Conservation (phyloP, 768 basidiomycete genomes). For the Artomyces pyxidatus region DNA sequence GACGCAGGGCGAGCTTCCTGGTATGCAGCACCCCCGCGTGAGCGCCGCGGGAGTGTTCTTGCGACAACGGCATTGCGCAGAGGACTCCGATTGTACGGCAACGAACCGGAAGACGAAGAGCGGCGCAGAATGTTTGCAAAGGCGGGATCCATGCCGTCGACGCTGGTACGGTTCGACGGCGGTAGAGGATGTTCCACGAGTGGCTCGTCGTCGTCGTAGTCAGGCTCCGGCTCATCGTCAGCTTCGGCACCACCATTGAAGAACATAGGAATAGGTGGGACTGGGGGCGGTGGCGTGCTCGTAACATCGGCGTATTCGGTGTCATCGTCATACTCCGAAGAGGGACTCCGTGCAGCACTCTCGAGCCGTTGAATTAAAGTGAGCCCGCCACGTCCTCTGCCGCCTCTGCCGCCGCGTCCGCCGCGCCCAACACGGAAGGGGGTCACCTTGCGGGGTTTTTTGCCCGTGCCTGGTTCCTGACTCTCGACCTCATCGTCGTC, state of each 20-base stretch:
- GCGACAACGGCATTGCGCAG: constrained; percentile 51
- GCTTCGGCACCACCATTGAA: constrained; percentile 19
- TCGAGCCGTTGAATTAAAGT: constrained; percentile 16
- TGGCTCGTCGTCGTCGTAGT: constrained; percentile 25
- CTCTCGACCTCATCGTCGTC: constrained; percentile 38
- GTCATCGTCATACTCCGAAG: constrained; percentile 14
- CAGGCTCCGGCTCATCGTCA: constrained; percentile 20
- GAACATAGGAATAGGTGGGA: constrained; percentile 6
- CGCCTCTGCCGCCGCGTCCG: constrained; percentile 17
- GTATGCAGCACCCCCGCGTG: constrained; percentile 60
- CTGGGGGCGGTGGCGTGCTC: constrained; percentile 11
- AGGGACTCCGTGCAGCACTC: constrained; percentile 10
- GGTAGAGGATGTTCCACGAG: constrained; percentile 21
- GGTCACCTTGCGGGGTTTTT: constrained; percentile 7
- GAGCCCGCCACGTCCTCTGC: constrained; percentile 11
- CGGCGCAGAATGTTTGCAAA: constrained; percentile 76
- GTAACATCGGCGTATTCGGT: constrained; percentile 13
- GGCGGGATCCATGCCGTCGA: constrained; percentile 82
- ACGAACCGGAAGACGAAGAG: constrained; percentile 31
- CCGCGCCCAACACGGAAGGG: constrained; percentile 10
- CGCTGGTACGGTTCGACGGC: constrained; percentile 56
- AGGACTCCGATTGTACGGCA: constrained; percentile 47
- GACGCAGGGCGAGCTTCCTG: constrained; percentile 65
- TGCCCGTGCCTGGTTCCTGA: constrained; percentile 8
- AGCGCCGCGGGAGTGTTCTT: constrained; percentile 42